Evolutionary conservation across 306 rosid species (phyloP), one percentile per base, ranked within the genome.

Genomic region (Lathyrus aphaca): DNA sequence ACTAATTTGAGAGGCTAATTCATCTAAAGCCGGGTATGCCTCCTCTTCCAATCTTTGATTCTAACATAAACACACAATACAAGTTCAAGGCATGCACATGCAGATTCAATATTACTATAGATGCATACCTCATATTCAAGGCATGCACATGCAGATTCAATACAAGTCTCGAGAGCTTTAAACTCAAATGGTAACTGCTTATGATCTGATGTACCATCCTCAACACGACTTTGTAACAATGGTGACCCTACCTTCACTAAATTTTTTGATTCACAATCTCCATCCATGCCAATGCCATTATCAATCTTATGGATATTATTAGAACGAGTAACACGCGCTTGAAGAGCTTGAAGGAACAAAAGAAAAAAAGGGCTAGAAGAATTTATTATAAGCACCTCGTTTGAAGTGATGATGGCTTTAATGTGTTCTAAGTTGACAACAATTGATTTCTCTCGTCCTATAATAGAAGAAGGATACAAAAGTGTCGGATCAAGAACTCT

Each of bases 11-110:
- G 95, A 80, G 62, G 92, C 89, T 73, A 92, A 75, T 84, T 87
- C 87, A 84, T 86, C 98, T 18, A 92, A 81, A 43, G 96, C 98
- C 23, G 96, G 95, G 71, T 89, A 88, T 74, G 98, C 92, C 74
- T 92, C 92, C 44, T 48, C 88, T 80, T 92, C 98, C 82, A 89
- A 75, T 30, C 83, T 83, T 19, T 21, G 76, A 39, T 87, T 86
- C 97, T 92, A 72, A 37, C 30, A 37, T 50, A 53, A 54, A 23
- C 61, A 55, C 61, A 55, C n/a, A 54, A 76, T 29, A 61, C 53
- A 86, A 56, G 37, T 23, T 45, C n/a, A n/a, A n/a, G n/a, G n/a
- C n/a, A n/a, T 30, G 37, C 1, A 5, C 38, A 32, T 32, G 38
- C 38, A 6, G n/a, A n/a, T 32, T 32, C 8, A 30, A 30, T 32